Conservation (phyloP, 768 basidiomycete genomes). For the Hemileccinum rubropunctum region DNA sequence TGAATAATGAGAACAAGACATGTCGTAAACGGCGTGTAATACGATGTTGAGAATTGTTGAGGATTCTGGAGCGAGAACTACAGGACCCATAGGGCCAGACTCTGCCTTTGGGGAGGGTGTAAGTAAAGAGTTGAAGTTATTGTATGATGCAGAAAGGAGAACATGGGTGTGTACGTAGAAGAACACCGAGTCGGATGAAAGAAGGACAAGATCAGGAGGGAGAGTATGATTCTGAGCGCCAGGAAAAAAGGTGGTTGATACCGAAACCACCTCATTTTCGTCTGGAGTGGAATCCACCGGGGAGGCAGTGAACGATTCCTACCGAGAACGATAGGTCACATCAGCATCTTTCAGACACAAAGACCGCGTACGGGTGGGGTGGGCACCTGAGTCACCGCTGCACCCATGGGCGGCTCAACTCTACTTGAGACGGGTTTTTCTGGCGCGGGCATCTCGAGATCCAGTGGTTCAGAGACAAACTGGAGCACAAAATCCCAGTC, state of each 20-base stretch:
- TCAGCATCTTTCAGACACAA: slow-evolving; percentile 1
- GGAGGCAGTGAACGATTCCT: slow-evolving; percentile 35
- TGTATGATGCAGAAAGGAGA: slow-evolving; percentile 58
- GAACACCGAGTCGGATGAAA: slow-evolving; percentile 76
- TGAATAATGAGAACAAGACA: slow-evolving; percentile 72
- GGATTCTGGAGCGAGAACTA: slow-evolving; percentile 59
- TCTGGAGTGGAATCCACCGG: slow-evolving; percentile 32
- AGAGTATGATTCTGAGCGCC: slow-evolving; percentile 54
- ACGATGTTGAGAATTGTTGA: slow-evolving; percentile 68
- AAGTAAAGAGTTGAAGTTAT: slow-evolving; percentile 60
- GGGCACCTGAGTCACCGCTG: slow-evolving; percentile 44
- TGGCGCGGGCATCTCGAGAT: slow-evolving; percentile 31
- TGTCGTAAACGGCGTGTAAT: slow-evolving; percentile 68
- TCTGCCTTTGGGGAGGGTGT: slow-evolving; percentile 39
- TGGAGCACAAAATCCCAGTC: slow-evolving; percentile 66
- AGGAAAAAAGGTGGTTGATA: slow-evolving; percentile 82
- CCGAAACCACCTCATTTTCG: slow-evolving; percentile 58
- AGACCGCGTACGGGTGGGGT: slow-evolving; percentile 57
- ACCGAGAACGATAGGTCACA: not conserved
- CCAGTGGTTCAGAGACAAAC: slow-evolving; percentile 49
- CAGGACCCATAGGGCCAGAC: slow-evolving; percentile 44
- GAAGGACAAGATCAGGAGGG: slow-evolving; percentile 61
- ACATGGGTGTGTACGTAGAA: slow-evolving; percentile 74
- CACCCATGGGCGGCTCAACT: slow-evolving; percentile 13
- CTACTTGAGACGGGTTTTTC: slow-evolving; percentile 36